Conservation (phyloP, 139 green algal genomes). For the Chlorella sp. region DNA sequence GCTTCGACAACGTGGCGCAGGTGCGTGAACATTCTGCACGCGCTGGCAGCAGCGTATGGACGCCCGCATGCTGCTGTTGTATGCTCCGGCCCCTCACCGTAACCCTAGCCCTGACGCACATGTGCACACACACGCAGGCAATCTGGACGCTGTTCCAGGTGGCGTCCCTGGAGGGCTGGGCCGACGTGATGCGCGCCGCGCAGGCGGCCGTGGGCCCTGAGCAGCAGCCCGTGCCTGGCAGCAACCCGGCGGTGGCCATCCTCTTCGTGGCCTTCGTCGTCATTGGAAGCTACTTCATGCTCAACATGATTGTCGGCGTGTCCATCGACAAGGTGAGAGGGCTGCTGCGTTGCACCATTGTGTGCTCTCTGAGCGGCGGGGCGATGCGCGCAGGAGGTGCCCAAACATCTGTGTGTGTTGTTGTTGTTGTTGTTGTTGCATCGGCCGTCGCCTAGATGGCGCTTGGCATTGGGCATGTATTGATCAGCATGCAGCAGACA, state of each 20-base stretch:
- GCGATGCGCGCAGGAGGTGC: background rate
- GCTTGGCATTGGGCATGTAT: too few relatives aligned
- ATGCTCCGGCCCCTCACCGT: too few relatives aligned
- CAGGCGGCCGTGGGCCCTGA: slow-evolving; percentile 40
- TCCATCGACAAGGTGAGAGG: slow-evolving; percentile 7
- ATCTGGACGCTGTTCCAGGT: slow-evolving; percentile 55
- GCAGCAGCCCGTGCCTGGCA: slow-evolving; percentile 43
- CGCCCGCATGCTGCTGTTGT: too few relatives aligned
- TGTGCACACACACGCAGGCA: too few relatives aligned
- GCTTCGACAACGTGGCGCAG: slow-evolving; percentile 57
- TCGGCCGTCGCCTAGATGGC: too few relatives aligned
- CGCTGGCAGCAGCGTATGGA: too few relatives aligned
- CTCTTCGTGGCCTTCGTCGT: slow-evolving; percentile 54
- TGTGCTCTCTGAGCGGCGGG: background rate
- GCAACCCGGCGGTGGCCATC: slow-evolving; percentile 34
- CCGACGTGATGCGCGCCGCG: slow-evolving; percentile 52
- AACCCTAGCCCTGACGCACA: too few relatives aligned
- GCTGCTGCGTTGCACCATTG: too few relatives aligned
- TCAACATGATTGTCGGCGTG: slow-evolving; percentile 16
- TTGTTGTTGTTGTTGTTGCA: too few relatives aligned
- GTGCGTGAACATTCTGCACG: too few relatives aligned
- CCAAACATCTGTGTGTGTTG: background rate
- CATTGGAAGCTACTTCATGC: slow-evolving; percentile 24
- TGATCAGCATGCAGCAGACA: too few relatives aligned
- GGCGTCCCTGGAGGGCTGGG: slow-evolving; percentile 20